Percentiles rank a stretch among this genome's conserved stretches.
Evolutionary conservation across 257 asterid genomes (phyloP).

Genomic region (Rubia yunnanensis): DNA sequence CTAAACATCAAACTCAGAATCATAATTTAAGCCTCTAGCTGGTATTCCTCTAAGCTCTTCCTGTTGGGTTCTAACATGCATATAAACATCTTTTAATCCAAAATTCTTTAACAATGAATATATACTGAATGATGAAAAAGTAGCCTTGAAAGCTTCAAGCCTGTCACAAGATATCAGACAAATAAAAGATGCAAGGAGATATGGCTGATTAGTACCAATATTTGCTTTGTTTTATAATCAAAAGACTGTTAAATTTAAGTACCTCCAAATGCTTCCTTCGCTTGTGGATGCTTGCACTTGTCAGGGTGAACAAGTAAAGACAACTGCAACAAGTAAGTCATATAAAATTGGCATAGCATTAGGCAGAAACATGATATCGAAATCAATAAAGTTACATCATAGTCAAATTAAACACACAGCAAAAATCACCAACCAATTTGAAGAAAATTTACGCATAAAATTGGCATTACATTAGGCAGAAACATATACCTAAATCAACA

Average conservation of each 20-base stretch:
- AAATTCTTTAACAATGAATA: background rate
- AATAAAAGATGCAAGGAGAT: background rate
- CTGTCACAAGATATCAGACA: background rate
- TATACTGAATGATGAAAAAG: background rate
- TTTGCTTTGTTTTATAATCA: background rate
- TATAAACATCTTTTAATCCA: background rate
- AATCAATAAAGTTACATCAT: background rate
- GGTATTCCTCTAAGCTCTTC: background rate
- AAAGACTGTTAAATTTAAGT: slow-evolving; percentile 12
- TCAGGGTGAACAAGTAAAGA: slow-evolving; percentile 99
- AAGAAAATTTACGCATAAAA: too few species aligned
- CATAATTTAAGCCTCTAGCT: background rate
- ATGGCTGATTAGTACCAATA: background rate
- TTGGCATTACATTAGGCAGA: slow-evolving; percentile 5
- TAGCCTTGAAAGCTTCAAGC: background rate
- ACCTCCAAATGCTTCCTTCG: slow-evolving; percentile 99
- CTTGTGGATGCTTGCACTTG: slow-evolving; percentile 96
- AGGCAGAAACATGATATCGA: background rate
- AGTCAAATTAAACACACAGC: background rate
- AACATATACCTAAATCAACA: slow-evolving; percentile 1
- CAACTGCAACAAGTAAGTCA: slow-evolving; percentile 36
- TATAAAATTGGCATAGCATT: slow-evolving; percentile 16
- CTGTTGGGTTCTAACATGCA: background rate
- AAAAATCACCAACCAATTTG: slow-evolving; percentile 9
- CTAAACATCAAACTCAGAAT: slow-evolving; percentile 1